Evolutionary conservation across 2,329 filamentous ascomycete species (phyloP).

Genomic region (Stachybotrys elegans): DNA sequence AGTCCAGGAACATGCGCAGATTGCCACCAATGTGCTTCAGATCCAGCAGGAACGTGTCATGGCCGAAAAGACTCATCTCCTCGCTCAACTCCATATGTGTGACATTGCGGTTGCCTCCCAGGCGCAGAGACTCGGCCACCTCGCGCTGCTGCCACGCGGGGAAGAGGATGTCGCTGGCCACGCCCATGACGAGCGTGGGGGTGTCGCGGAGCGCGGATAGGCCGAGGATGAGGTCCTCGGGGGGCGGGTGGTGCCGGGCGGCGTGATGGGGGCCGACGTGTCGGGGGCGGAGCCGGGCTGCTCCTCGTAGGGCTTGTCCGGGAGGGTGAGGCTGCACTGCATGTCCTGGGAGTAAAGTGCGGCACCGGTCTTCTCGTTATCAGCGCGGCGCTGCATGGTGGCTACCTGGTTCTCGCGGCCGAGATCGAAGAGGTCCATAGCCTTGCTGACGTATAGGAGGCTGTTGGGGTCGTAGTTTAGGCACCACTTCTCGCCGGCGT

Average conservation of each 20-base stretch:
- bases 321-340: slow-evolving; percentile 74
- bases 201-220: slow-evolving; percentile 67
- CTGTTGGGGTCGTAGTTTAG: slow-evolving; percentile 96
- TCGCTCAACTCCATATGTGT: slow-evolving; percentile 89
- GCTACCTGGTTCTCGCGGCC: slow-evolving; percentile 65
- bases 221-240: slow-evolving; percentile 74
- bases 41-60: slow-evolving; percentile 93
- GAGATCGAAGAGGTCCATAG: slow-evolving; percentile 97
- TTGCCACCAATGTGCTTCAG: slow-evolving; percentile 86
- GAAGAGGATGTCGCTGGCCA: slow-evolving; percentile 93
- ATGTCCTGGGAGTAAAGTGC: slow-evolving; percentile 19
- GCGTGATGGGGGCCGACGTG: slow-evolving; percentile 18
- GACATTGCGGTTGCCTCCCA: slow-evolving; percentile 73
- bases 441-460: slow-evolving; percentile 92
- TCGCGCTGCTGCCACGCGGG: slow-evolving; percentile 98
- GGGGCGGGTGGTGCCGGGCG: slow-evolving; percentile 49
- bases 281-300: slow-evolving; percentile 51
- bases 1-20: slow-evolving; percentile 72
- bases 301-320: slow-evolving; percentile 80
- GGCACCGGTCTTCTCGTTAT: slow-evolving; percentile 54
- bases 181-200: slow-evolving; percentile 84
- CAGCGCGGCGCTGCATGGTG: slow-evolving; percentile 55
- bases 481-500: slow-evolving; percentile 97
- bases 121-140: slow-evolving; percentile 76
- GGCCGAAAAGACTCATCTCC: slow-evolving; percentile 90